phyloP scores from a whole-genome alignment of 768 basidiomycete species.

The Rhodocollybia butyracea region DNA sequence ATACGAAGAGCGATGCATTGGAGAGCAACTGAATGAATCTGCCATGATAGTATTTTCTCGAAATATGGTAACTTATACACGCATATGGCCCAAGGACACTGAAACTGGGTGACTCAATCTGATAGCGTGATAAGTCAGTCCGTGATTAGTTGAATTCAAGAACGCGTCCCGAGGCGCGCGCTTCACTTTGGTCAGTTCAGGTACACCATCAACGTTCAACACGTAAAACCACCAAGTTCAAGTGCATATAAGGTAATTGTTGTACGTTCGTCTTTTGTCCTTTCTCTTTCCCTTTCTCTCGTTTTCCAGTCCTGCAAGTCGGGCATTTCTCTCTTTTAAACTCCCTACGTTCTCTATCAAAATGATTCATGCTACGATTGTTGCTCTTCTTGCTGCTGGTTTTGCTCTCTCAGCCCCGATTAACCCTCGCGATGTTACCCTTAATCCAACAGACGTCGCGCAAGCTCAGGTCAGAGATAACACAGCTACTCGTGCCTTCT shows the following conservation, averaged over 20 bases:
- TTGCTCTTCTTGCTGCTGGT: constrained; percentile 16
- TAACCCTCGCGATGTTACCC: constrained; percentile 10
- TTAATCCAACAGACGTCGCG: constrained; percentile 13
- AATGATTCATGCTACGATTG: constrained; percentile 16
- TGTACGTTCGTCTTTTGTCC: not conserved
- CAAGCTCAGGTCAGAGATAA: constrained; percentile 17
- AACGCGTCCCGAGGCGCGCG: too few relatives aligned
- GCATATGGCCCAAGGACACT: too few relatives aligned
- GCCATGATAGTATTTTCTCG: too few relatives aligned
- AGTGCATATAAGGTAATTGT: not conserved
- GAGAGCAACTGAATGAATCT: not conserved
- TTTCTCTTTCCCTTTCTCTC: constrained; percentile 1
- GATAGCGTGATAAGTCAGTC: too few relatives aligned
- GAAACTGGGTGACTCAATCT: too few relatives aligned
- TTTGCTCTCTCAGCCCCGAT: constrained; percentile 15
- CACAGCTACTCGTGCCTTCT: constrained; percentile 20
- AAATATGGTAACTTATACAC: too few relatives aligned
- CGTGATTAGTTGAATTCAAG: too few relatives aligned
- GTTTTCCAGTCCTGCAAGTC: constrained; percentile 10
- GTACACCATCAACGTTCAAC: too few relatives aligned
- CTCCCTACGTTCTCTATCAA: constrained; percentile 1
- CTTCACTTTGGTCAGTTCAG: too few relatives aligned
- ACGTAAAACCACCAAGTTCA: too few relatives aligned
- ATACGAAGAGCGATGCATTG: not conserved
- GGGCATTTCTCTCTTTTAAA: constrained; percentile 8